These are phyloP conservation scores for Acer yangbiense DNA, from an alignment of 345 rosid species.

Conservation along the genomic window DNA sequence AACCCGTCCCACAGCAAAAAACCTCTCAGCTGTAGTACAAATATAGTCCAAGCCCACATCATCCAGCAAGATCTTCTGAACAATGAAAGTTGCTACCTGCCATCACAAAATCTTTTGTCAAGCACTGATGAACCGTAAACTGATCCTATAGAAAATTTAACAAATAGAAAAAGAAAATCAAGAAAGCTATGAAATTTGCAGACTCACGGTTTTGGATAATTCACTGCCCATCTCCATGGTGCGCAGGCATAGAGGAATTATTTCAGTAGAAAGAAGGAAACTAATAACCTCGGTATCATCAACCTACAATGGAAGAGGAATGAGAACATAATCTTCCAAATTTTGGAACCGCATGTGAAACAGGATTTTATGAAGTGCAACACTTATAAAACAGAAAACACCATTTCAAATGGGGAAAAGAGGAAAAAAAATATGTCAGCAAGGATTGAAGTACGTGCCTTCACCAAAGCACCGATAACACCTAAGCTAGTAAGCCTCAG, in stretches of 20 bases:
- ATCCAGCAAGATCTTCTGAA: conserved; percentile 85
- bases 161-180: neutral
- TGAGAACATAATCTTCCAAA: neutral
- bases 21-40: conserved; percentile 91
- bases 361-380: neutral
- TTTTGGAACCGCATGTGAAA: neutral
- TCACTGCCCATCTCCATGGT: conserved; percentile 99
- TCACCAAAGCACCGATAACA: conserved; percentile 98
- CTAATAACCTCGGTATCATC: conserved; percentile 98
- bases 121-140: neutral
- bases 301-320: conserved; percentile 50
- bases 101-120: conserved; percentile 25
- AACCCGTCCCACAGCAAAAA: conserved; percentile 91
- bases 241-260: conserved; percentile 91
- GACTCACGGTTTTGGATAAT: conserved; percentile 88
- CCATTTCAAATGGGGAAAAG: neutral
- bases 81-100: conserved; percentile 97
- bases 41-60: conserved; percentile 97
- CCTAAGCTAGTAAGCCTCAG: conserved; percentile 97
- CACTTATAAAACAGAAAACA: conserved; percentile 2
- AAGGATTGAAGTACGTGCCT: conserved; percentile 48
- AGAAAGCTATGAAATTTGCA: conserved; percentile 9
- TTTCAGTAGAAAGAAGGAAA: conserved; percentile 96
- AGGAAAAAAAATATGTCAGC: conserved; percentile 10
- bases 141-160: neutral